These are phyloP conservation scores for Mycothermus thermophilus DNA, from an alignment of 495 filamentous ascomycete genomes.

Conservation along the genomic window DNA sequence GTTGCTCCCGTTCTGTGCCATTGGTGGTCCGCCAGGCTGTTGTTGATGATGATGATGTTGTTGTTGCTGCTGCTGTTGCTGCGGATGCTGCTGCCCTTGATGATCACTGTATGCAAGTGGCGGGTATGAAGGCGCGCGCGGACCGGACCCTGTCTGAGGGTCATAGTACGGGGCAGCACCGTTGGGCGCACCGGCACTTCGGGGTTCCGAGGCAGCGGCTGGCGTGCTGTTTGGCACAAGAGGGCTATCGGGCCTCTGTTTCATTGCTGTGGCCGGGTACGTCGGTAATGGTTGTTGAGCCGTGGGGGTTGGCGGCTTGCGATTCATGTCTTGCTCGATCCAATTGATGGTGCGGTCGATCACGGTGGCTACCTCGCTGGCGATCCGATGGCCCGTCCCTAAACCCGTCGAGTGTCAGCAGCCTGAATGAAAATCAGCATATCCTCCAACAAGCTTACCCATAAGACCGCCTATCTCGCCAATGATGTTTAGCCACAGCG, in stretches of 20 bases:
- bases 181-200: conserved; percentile 9
- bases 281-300: conserved; percentile 6
- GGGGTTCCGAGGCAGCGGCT: conserved; percentile 4
- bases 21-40: background rate
- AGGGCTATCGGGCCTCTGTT: conserved; percentile 1
- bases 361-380: conserved; percentile 24
- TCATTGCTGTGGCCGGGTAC: background rate
- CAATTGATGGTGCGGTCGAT: conserved; percentile 30
- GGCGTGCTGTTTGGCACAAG: background rate
- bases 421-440: no score
- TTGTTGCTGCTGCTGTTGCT: no score
- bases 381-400: conserved; percentile 24
- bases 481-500: conserved; percentile 52
- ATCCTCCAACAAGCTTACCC: conserved; percentile 39
- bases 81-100: no score
- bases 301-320: conserved; percentile 8
- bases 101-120: conserved; percentile 11
- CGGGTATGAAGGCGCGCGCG: conserved; percentile 13
- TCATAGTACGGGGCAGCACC: conserved; percentile 17
- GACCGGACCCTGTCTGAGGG: background rate
- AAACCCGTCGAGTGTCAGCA: no score
- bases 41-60: no score
- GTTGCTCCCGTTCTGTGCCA: conserved; percentile 17
- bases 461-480: conserved; percentile 47
- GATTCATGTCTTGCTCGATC: conserved; percentile 31